Conservation (phyloP, 306 rosid genomes). For the Geum urbanum region DNA sequence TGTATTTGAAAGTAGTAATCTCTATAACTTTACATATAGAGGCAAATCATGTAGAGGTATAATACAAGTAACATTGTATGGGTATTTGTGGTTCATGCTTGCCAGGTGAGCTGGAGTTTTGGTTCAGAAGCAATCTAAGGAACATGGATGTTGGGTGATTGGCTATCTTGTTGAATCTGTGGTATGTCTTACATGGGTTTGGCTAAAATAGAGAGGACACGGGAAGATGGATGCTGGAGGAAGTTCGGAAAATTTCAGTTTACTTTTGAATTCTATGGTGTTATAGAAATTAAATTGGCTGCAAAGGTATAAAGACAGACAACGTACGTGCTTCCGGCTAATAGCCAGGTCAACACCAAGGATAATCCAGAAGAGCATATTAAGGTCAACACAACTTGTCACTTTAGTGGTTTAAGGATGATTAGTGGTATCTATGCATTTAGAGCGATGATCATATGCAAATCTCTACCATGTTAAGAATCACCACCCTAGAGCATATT, state of each 20-base stretch:
- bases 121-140: neutral
- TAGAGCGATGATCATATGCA: too few relatives aligned
- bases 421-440: too few relatives aligned
- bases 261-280: too few relatives aligned
- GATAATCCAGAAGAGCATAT: too few relatives aligned
- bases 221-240: neutral
- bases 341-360: too few relatives aligned
- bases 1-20: constrained; percentile 6
- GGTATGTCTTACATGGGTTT: neutral
- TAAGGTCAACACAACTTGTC: too few relatives aligned
- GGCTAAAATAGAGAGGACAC: neutral
- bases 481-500: neutral
- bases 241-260: neutral
- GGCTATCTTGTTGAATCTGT: neutral
- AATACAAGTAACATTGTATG: neutral
- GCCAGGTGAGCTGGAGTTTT: neutral
- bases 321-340: too few relatives aligned
- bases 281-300: too few relatives aligned
- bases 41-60: neutral
- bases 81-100: neutral
- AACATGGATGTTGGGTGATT: neutral
- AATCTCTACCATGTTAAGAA: neutral
- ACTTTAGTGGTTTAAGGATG: too few relatives aligned
- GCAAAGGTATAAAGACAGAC: too few relatives aligned
- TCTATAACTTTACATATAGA: too few relatives aligned